phyloP scores from a whole-genome alignment of 441 rosid genomes.

The Mallotus repandus region DNA sequence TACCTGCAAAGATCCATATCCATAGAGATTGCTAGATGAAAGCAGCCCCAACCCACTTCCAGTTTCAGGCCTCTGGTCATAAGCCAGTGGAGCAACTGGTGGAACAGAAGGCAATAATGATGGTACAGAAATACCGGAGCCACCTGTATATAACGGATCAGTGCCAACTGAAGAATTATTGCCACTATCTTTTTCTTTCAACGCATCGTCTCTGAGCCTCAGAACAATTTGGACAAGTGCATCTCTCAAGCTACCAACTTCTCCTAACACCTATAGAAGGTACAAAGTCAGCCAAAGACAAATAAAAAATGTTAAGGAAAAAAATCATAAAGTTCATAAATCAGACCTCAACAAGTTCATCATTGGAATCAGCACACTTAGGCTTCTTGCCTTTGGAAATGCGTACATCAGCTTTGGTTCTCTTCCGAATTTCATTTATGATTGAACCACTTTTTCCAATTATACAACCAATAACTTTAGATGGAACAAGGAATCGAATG shows the following conservation, averaged over 20 bases:
- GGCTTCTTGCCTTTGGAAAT: conserved; percentile 78
- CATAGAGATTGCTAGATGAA: conserved; percentile 66
- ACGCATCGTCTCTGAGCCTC: conserved; percentile 86
- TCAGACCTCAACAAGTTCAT: conserved; percentile 88
- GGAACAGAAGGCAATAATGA: conserved; percentile 73
- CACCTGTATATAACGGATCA: conserved; percentile 55
- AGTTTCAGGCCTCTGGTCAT: conserved; percentile 72
- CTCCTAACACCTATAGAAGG: conserved; percentile 63
- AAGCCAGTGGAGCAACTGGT: conserved; percentile 60
- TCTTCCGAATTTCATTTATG: conserved; percentile 83
- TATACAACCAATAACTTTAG: conserved; percentile 90
- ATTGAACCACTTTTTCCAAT: conserved; percentile 95
- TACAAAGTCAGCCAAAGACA: conserved; percentile 14
- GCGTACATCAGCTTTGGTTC: conserved; percentile 69
- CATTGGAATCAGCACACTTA: conserved; percentile 63
- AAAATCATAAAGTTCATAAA: conserved; percentile 2
- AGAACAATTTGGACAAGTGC: conserved; percentile 87
- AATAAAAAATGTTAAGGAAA: not conserved
- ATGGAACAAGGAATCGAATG: conserved; percentile 74
- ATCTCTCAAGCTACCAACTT: conserved; percentile 72
- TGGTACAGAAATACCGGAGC: conserved; percentile 51
- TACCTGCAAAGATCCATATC: conserved; percentile 81
- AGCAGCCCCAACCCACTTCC: conserved; percentile 60
- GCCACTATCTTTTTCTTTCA: conserved; percentile 62
- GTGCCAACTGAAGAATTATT: conserved; percentile 49